These are phyloP conservation scores for Colletotrichum orchidophilum DNA, from an alignment of 2,329 filamentous ascomycete genomes.

Conservation along the genomic window DNA sequence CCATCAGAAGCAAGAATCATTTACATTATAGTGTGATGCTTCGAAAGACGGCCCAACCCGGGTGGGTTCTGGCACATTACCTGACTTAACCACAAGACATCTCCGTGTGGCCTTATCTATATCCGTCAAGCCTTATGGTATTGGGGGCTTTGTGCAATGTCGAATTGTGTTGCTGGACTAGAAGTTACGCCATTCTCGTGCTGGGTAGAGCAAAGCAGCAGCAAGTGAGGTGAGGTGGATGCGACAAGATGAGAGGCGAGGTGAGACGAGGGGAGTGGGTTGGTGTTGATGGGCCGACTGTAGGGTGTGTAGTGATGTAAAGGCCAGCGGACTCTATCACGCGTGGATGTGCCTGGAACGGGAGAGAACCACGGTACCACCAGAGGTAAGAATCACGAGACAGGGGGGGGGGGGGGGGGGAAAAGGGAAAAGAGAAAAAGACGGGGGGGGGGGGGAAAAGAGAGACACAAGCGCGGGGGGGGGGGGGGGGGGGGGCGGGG, in stretches of 20 bases:
- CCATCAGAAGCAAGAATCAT: constrained; percentile 1
- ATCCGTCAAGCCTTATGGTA: background rate
- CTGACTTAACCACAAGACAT: background rate
- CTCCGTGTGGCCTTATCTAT: background rate
- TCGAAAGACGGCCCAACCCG: constrained; percentile 2
- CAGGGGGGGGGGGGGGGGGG: no score
- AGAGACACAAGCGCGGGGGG: no score
- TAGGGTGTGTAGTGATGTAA: constrained; percentile 15
- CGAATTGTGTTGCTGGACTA: constrained; percentile 7
- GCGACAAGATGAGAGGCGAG: constrained; percentile 2
- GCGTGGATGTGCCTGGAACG: constrained; percentile 29
- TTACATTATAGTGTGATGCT: background rate
- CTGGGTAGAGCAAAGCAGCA: background rate
- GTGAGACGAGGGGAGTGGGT: constrained; percentile 6
- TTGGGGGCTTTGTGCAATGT: constrained; percentile 8
- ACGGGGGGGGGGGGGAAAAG: no score
- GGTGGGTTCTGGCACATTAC: constrained; percentile 10
- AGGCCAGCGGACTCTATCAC: constrained; percentile 7
- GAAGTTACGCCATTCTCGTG: constrained; percentile 19
- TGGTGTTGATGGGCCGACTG: constrained; percentile 14
- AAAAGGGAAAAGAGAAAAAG: background rate
- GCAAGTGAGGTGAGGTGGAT: constrained; percentile 1
- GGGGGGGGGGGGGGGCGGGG: no score
- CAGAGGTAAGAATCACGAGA: constrained; percentile 25
- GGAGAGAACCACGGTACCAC: constrained; percentile 26